Conservation (phyloP, 352 stramenopile species). For the Globisporangium camurandrum region DNA sequence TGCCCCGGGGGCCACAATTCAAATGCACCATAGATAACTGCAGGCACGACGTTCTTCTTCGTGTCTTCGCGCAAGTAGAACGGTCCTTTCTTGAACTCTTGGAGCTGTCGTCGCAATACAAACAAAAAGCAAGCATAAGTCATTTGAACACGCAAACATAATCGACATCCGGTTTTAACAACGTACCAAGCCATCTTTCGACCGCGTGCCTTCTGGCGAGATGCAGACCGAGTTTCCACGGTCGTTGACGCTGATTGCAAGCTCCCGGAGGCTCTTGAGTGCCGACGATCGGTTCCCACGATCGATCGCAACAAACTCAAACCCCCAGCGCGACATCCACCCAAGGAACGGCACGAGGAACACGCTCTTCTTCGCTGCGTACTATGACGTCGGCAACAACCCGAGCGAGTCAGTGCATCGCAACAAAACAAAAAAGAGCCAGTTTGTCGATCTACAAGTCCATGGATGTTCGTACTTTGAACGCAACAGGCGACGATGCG, state of each 20-base stretch:
- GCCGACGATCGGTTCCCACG: conserved; percentile 58
- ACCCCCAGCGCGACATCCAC: conserved; percentile 66
- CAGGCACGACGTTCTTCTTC: conserved; percentile 74
- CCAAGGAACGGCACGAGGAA: conserved; percentile 76
- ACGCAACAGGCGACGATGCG: conserved; percentile 45
- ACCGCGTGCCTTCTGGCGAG: conserved; percentile 77
- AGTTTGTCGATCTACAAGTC: too few species aligned
- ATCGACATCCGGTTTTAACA: too few species aligned
- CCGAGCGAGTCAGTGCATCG: not conserved
- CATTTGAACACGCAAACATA: too few species aligned
- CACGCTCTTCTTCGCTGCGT: conserved; percentile 79
- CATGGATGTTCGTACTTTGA: conserved; percentile 69
- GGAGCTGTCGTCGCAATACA: conserved; percentile 33
- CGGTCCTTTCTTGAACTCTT: conserved; percentile 85
- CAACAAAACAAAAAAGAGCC: not conserved
- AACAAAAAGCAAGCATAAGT: not conserved
- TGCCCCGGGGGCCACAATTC: conserved; percentile 74
- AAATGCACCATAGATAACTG: conserved; percentile 74
- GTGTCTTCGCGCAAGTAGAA: conserved; percentile 82
- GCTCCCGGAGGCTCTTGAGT: conserved; percentile 58
- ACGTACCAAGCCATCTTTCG: conserved; percentile 64
- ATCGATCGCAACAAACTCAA: conserved; percentile 77
- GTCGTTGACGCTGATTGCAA: conserved; percentile 64
- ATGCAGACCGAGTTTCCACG: conserved; percentile 72
- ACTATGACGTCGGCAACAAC: conserved; percentile 17